Evolutionary conservation across 306 rosid genomes (phyloP), one percentile per base, ranked within the genome.

Genomic region (Cicer bijugum): DNA sequence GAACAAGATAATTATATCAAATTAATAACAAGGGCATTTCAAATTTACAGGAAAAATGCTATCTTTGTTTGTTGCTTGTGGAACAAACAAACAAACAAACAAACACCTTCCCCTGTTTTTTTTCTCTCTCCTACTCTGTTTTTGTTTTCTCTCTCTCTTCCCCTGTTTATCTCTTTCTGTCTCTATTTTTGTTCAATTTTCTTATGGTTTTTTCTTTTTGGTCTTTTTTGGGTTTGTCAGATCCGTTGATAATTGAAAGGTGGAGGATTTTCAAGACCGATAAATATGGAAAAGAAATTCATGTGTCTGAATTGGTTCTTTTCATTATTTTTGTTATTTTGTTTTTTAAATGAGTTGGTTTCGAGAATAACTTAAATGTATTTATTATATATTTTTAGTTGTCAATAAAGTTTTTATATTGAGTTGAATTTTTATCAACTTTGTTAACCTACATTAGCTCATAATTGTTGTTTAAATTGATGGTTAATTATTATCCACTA

Each of bases 241-340:
- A 82, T 78, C 57, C 72, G 69, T 83, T 87, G 93, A 66, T 35
- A 74, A n/a, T 39, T 62, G 39, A 51, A 16, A 47, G 80, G 59
- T 52, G 70, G 72, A 74, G 70, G 79, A 58, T 68, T 58, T 61
- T 75, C 20, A 45, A 40, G 59, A 23, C 89, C 91, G 83, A 83
- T 81, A 85, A 76, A 47, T 50, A 59, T 78, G 91, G 96, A 71
- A 75, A 39, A 76, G 64, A 78, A 72, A 78, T 50, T 84, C 77
- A 83, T 85, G 87, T 87, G 90, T 86, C 87, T 84, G 5, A 85
- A 85, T 78, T 75, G 73, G 53, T 45, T 76, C 78, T 55, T 81
- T 6, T 69, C 35, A 69, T 61, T 19, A 33, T 16, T 16, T 16
- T 62, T 61, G 59, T 56, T 67, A 11, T 28, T 47, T 20, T 37